Evolutionary conservation across 257 asterid genomes (phyloP), one percentile per base, ranked within the genome.

Genomic region (Galeopsis tetrahit): DNA sequence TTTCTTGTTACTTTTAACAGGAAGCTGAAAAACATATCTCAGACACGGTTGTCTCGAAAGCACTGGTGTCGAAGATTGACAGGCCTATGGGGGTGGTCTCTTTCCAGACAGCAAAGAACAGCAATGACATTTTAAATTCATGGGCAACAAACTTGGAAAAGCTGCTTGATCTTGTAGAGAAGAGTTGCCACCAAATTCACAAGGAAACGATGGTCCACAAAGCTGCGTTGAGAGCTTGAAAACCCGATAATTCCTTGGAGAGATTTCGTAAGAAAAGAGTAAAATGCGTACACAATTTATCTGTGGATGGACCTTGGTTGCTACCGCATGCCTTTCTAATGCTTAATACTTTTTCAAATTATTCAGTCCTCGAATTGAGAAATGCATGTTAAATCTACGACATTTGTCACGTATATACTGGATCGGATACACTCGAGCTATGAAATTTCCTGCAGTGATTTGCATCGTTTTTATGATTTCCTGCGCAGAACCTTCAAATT

Each of bases 111-210:
- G 90, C 94, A 31, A 89, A 89, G 77, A 96, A 93, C 81, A 89
- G 98, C 78, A 93, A 90, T 3, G 97, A 89, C 49, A 93, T 90
- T 15, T 77, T 93, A 52, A 93, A 93, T 71, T 87, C 96, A 10
- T 93, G 98, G 98, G 81, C 98, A 5, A 36, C 49, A 46, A 91
- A 87, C 79, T 80, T 93, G 86, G 98, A 93, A 90, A 93, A 93
- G 84, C 90, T 93, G 71, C 98, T 93, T 11, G 98, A 90, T 79
- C 97, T 90, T 57, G 97, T 93, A 21, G 98, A 90, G 73, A 93
- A 90, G 91, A 90, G 98, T 68, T 93, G 98, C 84, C 98, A 93
- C 87, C 98, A 93, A 72, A 93, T 93, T 66, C 98, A 93, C 88
- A 93, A 90, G 89, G 98, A 93, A 87, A 90, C 87, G 0, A 93